Evolutionary conservation across 176 grass and related monocot species (phyloP), one percentile per base, ranked within the genome.

Genomic region (Hordeum marinum): DNA sequence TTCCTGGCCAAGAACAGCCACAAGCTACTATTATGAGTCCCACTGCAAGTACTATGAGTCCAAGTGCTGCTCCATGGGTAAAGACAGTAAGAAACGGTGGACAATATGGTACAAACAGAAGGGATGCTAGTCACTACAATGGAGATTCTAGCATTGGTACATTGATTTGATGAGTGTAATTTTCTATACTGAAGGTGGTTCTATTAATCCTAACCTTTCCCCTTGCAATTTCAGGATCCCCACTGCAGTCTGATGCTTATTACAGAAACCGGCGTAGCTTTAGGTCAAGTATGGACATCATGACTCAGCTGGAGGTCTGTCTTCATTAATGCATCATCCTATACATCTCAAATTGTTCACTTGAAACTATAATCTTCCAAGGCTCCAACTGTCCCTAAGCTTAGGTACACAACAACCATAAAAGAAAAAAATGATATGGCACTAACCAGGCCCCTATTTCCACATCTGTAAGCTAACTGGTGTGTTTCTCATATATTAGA

Each of bases 271-370:
- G 75, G 36, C 88, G 71, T 73, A 91, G 93, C 92, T 94, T 99
- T 88, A 91, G 70, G 75, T 84, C 86, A 9, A 92, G 84, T 26
- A 79, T 92, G 58, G 92, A 96, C 76, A 94, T 91, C 64, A 91
- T 94, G 67, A 88, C 20, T 91, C 90, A 99, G 48, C 81, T 94
- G 40, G 94, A 96, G 97, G 97, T 99, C 80, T 85, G 52, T 88
- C 72, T 60, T 68, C 34, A 27, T 74, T 66, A 78, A 68, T 68
- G 18, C 46, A 20, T 50, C 25, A 57, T 70, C 68, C 41, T 55
- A 52, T 32, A 75, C 52, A 37, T 68, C 8, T 63, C 42, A 78
- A 25, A 25, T 73, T 64, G 26, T 87, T 67, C 6, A 41, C 55
- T 70, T 35, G 17, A 40, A 90, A 79, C 80, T 90, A 6, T 27